Base-by-base conservation (phyloP, 495 filamentous ascomycete genomes). In the Aspergillus wentii region DNA sequence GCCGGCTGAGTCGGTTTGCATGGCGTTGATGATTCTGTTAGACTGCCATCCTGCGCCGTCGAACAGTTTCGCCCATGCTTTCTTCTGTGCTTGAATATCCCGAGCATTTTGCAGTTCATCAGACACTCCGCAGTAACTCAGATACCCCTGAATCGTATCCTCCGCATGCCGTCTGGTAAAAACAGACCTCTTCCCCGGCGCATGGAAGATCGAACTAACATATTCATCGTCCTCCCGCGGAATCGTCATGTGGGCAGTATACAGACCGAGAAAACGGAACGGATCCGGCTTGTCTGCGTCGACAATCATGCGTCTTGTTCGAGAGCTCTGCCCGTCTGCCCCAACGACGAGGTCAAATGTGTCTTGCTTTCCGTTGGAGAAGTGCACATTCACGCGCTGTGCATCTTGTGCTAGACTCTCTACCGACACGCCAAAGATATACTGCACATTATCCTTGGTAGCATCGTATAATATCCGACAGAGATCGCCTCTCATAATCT, bases 331-430 rank as follows among this genome's bases (percentile, higher is more conserved):
- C 3, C 75, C 75, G 53, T 79, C 74, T 1, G 68, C 69, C 4
- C 51, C 72, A 26, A 79, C 61, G 2, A 76, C 34, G 17, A 78
- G 46, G 49, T 79, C 72, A 48, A 58, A 79, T 1, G 35, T 43
- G 4, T 49, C 51, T 17, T 30, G 41, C 9, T 15, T 32, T 1
- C 65, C 64, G 38, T 68, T 51, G 4, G 50, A 48, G 38, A 76
- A 68, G 1, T 7, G 35, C 3, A 72, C 72, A 0, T 57, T 45
- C 5, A 62, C 61, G 1, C 17, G 11, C 3, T 49, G 33, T 4
- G 34, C 34, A 6, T 40, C 28, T 19, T 58, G 40, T 11, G 51
- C 41, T 17, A 52, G 23, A 13, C 14, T 28, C 28, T 41, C 19
- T 17, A 57, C 40, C 10, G 28, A 45, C n/a, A 38, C 34, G 2